Base-by-base conservation (phyloP, 371 early-diverging fungal species). In the Haplosporangium sp. region DNA sequence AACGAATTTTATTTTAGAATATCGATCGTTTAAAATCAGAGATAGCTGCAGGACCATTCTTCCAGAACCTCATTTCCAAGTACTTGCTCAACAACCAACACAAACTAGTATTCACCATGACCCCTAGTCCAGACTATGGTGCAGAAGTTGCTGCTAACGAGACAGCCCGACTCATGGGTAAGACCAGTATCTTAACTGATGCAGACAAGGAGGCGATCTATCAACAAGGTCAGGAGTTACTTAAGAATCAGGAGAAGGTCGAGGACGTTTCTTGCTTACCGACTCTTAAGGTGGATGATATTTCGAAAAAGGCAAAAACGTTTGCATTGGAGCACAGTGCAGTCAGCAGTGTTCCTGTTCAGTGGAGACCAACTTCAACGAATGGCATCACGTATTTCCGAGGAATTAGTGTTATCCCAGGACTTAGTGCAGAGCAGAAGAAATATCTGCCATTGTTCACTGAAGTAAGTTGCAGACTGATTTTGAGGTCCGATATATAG, bases 331-430 rank as follows among this genome's bases (percentile, higher is more conserved):
- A 92, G 44, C 91, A 91, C 65, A 88, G 87, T 52, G 88, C 88
- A 9, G 77, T 91, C 40, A 86, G 83, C 62, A 84, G 87, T 44
- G 85, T 84, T 6, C 90, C 92, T 37, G 91, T 93, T 19, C 94
- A 95, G 62, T 92, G 92, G 92, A 87, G 96, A 64, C 86, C 90
- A 2, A 92, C 97, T 0, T 75, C 92, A 5, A 97, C 98, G 20
- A 98, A 98, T 72, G 97, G 96, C 17, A 91, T 98, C 58, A 94
- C 96, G n/a, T 98, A 97, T 76, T 86, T 96, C 48, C 85, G 90
- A 55, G 87, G 92, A 0, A 90, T 91, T 72, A 92, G 92, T 74
- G 84, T 86, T 55, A 77, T 94, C 6, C 84, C 87, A 4, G 88
- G 88, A 38, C 72, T 96, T 55, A 83, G 92, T 27, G 84, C 87